Base-by-base conservation (phyloP, 352 stramenopile species). In the Phytophthora ramorum region DNA sequence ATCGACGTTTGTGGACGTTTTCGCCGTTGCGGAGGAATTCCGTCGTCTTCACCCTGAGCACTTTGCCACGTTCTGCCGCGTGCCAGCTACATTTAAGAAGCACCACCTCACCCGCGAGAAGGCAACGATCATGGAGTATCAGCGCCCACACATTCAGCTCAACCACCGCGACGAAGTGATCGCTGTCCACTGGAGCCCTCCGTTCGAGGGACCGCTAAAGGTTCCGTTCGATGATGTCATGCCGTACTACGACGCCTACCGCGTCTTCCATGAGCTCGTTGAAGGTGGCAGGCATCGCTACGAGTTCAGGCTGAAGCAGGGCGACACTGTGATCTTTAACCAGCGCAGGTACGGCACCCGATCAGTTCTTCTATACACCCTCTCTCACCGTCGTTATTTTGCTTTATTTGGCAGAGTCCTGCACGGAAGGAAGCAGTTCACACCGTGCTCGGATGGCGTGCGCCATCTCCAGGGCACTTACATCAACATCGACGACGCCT, bases 41-140 rank as follows among this genome's bases (percentile, higher is more conserved):
- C 85, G 83, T 20, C 72, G 64, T 0, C 53, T 77, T 48, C 69
- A 93, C 45, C 85, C 85, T 3, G 37, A 91, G 30, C 78, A 92
- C 52, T 96, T 96, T 55, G 69, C 74, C 26, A 92, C 83, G 17
- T 82, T 96, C 22, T 90, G 81, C 28, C 81, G 84, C 24, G 87
- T 96, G n/a, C 90, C 93, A 1, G 95, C 94, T 14, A 98, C 92
- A 0, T 99, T 99, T 78, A 82, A 96, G 57, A 99, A 99, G 73
- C 78, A 91, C 61, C 89, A 97, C 43, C 51, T 95, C n/a, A 87
- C 98, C 54, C 85, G 96, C 35, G 89, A 65, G 67, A 91, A 83
- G 63, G 95, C 73, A 32, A 96, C 85, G 0, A 81, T 94, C 24
- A 98, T 99, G 91, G 91, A 97, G 20, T 98, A 96, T 68, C 83